Conservation (phyloP, 1,284 basidiomycete species). For the Sanguinoderma infundibulare region DNA sequence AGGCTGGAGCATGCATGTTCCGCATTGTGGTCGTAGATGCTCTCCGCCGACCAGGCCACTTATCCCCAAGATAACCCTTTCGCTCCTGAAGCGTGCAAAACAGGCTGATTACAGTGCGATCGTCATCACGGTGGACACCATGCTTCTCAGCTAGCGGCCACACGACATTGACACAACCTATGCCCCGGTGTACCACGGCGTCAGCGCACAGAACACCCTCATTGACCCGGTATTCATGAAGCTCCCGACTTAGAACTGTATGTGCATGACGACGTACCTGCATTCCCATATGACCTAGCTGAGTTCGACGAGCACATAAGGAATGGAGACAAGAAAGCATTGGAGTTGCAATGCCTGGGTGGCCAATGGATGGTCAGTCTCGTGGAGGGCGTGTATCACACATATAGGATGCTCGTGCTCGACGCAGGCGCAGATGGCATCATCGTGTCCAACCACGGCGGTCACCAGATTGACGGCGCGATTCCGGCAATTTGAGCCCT, state of each 20-base stretch:
- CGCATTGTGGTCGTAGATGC: too few species aligned
- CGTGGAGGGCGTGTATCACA: conserved; percentile 57
- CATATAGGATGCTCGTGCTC: conserved; percentile 69
- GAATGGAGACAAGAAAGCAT: conserved; percentile 49
- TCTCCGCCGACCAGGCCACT: background rate
- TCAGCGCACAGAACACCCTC: conserved; percentile 58
- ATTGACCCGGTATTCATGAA: conserved; percentile 76
- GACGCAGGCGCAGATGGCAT: conserved; percentile 74
- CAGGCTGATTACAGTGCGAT: conserved; percentile 65
- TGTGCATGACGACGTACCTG: conserved; percentile 41
- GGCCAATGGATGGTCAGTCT: conserved; percentile 57
- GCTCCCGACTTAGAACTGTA: conserved; percentile 45
- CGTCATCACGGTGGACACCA: conserved; percentile 71
- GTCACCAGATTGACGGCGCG: conserved; percentile 35
- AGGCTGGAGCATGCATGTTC: too few species aligned
- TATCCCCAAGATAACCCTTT: background rate
- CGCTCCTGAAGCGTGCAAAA: conserved; percentile 46
- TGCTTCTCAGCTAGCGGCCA: conserved; percentile 67
- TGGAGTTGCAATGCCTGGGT: conserved; percentile 47
- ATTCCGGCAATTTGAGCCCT: conserved; percentile 74
- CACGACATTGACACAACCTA: conserved; percentile 64
- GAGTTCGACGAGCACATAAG: conserved; percentile 42
- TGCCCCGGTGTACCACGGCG: conserved; percentile 64
- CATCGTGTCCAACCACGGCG: conserved; percentile 84
- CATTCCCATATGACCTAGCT: conserved; percentile 60